phyloP scores from a whole-genome alignment of 768 basidiomycete genomes.

The Pulveroboletus sp. region DNA sequence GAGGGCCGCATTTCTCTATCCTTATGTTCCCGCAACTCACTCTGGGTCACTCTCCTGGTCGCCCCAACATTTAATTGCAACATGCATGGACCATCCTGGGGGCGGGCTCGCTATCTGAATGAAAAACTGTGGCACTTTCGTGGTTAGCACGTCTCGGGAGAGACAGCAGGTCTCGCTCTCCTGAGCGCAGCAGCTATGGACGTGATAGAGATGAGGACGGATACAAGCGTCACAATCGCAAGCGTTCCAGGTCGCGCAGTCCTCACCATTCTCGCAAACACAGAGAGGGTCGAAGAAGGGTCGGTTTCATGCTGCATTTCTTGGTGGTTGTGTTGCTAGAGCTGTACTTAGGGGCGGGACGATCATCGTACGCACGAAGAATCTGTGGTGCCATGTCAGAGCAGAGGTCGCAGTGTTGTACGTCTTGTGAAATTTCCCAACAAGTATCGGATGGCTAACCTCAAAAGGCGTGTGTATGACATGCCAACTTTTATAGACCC shows the following conservation, averaged over 20 bases:
- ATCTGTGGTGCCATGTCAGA: slow-evolving; percentile 1
- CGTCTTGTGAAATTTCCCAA: slow-evolving; percentile 6
- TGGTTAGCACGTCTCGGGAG: slow-evolving; percentile 17
- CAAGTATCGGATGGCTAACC: slow-evolving; percentile 15
- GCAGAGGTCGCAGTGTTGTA: slow-evolving; percentile 28
- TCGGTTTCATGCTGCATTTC: background rate
- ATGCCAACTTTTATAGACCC: slow-evolving; percentile 17
- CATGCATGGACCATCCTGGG: slow-evolving; percentile 9
- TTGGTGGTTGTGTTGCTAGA: background rate
- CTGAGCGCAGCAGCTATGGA: slow-evolving; percentile 7
- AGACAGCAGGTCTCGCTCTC: slow-evolving; percentile 25
- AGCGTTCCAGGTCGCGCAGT: slow-evolving; percentile 24
- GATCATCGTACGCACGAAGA: slow-evolving; percentile 1
- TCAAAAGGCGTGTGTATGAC: slow-evolving; percentile 22
- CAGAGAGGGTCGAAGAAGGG: slow-evolving; percentile 6
- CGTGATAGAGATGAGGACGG: slow-evolving; percentile 10
- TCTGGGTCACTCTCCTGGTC: slow-evolving; percentile 21
- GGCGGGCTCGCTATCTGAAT: slow-evolving; percentile 9
- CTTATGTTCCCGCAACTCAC: slow-evolving; percentile 18
- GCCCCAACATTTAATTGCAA: slow-evolving; percentile 11
- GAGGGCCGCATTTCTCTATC: slow-evolving; percentile 8
- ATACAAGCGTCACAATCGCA: slow-evolving; percentile 4
- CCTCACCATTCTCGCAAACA: slow-evolving; percentile 7
- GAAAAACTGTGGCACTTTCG: background rate
- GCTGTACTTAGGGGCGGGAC: slow-evolving; percentile 5